Evolutionary conservation across 208 protist genomes (phyloP), one percentile per base, ranked within the genome.

Genomic region (Crithidia expoeki): DNA sequence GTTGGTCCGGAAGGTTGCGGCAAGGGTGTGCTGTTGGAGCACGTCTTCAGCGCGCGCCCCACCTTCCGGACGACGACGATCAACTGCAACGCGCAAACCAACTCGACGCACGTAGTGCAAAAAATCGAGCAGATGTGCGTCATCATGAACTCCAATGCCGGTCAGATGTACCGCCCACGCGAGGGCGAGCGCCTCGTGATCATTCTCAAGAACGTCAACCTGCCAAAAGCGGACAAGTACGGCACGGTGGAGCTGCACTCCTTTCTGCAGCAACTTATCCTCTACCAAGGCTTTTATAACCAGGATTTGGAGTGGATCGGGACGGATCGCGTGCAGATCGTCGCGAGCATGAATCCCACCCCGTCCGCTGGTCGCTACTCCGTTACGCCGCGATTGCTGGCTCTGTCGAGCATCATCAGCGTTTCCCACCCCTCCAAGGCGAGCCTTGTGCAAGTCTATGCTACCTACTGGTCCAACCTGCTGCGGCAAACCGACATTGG

Each of bases 181-280:
- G 93, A 98, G 19, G 90, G 88, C 30, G 97, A 98, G 36, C 83
- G 94, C 21, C 79, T 99, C 11, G 88, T 99, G 0, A 73, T 99
- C 23, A 88, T 98, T 63, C 72, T 99, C 27, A 98, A 98, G 84
- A 98, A 99, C 82, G 81, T 99, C 28, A 99, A 99, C 79, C 81
- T 99, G 30, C 97, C 98, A 25, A 98, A 97, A 79, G 97, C 98
- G 17, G 98, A 99, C 84, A 97, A 94, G 76, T 99, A 99, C 85
- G 97, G 94, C 72, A 99, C 98, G 2, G 93, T 98, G 10, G 89
- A 99, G 83, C 86, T 99, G 28, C 96, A 99, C 72, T 92, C 95
- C 21, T 98, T 99, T 76, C 74, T 99, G 58, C 96, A 99, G 84
- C 98, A 99, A 88, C 69, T 99, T 17, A 84, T 99, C 62, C 85